Evolutionary conservation across 23 red algal genomes (phyloP), one percentile per base, ranked within the genome.

Genomic region (Chondrus crispus): DNA sequence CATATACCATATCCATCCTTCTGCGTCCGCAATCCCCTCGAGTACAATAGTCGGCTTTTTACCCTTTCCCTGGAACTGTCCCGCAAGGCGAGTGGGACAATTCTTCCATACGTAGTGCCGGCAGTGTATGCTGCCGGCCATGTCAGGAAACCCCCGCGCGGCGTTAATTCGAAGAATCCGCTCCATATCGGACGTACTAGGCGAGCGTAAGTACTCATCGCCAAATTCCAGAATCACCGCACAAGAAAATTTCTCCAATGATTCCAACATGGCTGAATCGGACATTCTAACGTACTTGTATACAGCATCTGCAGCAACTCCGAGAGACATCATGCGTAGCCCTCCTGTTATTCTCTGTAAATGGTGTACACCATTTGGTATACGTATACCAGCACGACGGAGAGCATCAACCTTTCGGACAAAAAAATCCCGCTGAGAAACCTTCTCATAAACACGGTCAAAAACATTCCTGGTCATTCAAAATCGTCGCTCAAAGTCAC

Each of bases 281-380:
- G 11, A 52, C 58, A 92, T 35, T 9, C 88, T 4, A 7, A 74
- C 38, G 28, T 81, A 82, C 51, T 92, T 57, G 24, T 82, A 53
- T 3, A 81, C 3, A 51, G 75, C 13, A 39, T 92, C 77, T 9
- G 88, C 74, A 28, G 74, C 16, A 20, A 43, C 49, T 18, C 88
- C 88, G 33, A 58, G 73, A 9, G 75, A 37, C 20, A 82, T 36
- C 53, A 82, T 81, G 28, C 88, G 88, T 33, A 82, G 26, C 26
- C 26, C 18, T 32, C 26, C 60, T 0, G 0, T 66, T 32, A 66
- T 66, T 32, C 35, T 66, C 60, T 66, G 60, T n/a, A n/a, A n/a
- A n/a, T n/a, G n/a, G n/a, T n/a, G n/a, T n/a, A n/a, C n/a, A n/a
- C n/a, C n/a, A n/a, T n/a, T n/a, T n/a, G n/a, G n/a, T n/a, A n/a